Conservation (phyloP, 768 basidiomycete genomes). For the Terana coerulea region DNA sequence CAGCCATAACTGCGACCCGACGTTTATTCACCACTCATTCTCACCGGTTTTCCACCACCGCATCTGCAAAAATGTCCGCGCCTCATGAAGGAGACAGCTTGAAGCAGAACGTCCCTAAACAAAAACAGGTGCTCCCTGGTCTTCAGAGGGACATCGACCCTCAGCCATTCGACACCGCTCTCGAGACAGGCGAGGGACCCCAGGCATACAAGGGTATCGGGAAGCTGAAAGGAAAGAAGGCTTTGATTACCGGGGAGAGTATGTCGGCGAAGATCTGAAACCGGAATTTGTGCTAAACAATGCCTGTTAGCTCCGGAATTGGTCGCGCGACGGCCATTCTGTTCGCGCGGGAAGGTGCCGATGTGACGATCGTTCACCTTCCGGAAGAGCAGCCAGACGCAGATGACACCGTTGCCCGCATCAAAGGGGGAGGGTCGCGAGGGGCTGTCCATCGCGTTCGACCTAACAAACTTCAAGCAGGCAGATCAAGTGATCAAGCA, state of each 20-base stretch:
- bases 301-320: conserved; percentile 38
- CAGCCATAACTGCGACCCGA: not conserved
- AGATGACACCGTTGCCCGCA: conserved; percentile 41
- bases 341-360: conserved; percentile 52
- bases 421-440: conserved; percentile 40
- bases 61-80: conserved; percentile 3
- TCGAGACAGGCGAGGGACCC: conserved; percentile 45
- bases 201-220: conserved; percentile 51
- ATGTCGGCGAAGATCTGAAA: no score
- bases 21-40: not conserved
- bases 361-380: conserved; percentile 51
- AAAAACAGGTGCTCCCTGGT: conserved; percentile 47
- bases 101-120: conserved; percentile 28
- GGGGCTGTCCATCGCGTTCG: conserved; percentile 33
- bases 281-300: not conserved
- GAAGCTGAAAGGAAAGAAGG: conserved; percentile 32
- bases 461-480: conserved; percentile 44
- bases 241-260: conserved; percentile 24
- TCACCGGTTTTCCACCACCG: not conserved
- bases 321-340: conserved; percentile 47
- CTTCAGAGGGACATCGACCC: conserved; percentile 45
- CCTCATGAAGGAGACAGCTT: conserved; percentile 17
- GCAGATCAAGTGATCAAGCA: conserved; percentile 34
- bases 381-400: conserved; percentile 55
- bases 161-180: conserved; percentile 34